A percentile compares a stretch with the other conserved stretches of the same genome.
These are phyloP conservation scores for Talaromyces sp. DNA, from an alignment of 2,329 filamentous ascomycete species.

Conservation along the genomic window DNA sequence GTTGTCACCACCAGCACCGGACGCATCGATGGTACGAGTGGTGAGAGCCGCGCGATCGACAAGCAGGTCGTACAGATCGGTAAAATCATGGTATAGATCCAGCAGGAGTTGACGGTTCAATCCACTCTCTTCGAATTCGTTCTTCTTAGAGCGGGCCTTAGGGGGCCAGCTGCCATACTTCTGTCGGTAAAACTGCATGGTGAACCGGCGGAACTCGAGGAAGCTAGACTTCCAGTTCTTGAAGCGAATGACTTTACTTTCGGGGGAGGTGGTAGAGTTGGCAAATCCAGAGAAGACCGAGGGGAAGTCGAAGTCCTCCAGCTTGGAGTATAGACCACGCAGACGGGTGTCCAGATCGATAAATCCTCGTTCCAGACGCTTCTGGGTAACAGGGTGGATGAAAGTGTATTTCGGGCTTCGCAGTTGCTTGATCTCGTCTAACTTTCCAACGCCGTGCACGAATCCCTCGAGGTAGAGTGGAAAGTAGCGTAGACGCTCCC, in stretches of 20 bases:
- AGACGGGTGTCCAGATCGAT: conserved; percentile 77
- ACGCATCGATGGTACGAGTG: conserved; percentile 73
- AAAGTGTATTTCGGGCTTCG: conserved; percentile 69
- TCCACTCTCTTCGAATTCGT: conserved; percentile 80
- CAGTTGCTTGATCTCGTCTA: conserved; percentile 69
- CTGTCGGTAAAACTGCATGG: conserved; percentile 69
- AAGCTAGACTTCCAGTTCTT: conserved; percentile 81
- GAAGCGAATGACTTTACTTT: conserved; percentile 79
- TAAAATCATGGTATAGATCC: conserved; percentile 83
- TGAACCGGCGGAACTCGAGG: conserved; percentile 71
- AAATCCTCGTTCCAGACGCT: conserved; percentile 78
- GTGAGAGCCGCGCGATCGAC: conserved; percentile 80
- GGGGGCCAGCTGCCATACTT: conserved; percentile 82
- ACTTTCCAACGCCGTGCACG: conserved; percentile 86
- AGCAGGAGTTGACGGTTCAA: conserved; percentile 82
- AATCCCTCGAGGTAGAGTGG: conserved; percentile 90
- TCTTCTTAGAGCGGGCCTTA: conserved; percentile 89
- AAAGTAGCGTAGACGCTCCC: conserved; percentile 80
- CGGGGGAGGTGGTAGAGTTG: conserved; percentile 75
- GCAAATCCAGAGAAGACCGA: conserved; percentile 86
- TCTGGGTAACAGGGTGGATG: conserved; percentile 71
- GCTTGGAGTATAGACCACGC: conserved; percentile 67
- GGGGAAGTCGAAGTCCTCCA: conserved; percentile 91
- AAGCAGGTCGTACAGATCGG: conserved; percentile 82
- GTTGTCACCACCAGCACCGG: conserved; percentile 53